Base-by-base conservation (phyloP, 805 yeast genomes). In the Suhomyces sp. region DNA sequence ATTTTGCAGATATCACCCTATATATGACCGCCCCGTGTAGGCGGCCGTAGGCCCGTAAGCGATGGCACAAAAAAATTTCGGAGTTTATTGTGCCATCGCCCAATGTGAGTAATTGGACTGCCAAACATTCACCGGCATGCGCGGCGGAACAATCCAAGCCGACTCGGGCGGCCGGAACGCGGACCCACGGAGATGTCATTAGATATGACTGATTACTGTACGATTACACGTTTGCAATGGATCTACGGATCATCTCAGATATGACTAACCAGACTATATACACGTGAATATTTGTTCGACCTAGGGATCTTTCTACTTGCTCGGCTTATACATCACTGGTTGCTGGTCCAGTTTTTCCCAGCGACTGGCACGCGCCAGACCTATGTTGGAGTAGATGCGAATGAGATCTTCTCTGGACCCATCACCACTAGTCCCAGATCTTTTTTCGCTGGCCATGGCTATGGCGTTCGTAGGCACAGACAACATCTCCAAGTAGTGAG, bases 381-480 rank as follows among this genome's bases (percentile, higher is more conserved):
- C 74, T 9, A 69, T 63, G 25, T 58, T 60, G 6, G 68, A 60
- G 51, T 62, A 68, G 31, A 57, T 45, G 37, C 67, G 59, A 51
- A 67, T 52, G n/a, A 55, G 46, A 25, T 57, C 58, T 13, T 46
- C 51, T 15, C 53, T 43, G 27, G 50, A 19, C 37, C 25, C 29
- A 15, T 27, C 40, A 22, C 35, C 31, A 24, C 27, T 51, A 7
- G 25, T 27, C 31, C 12, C 27, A 10, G 21, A 13, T 21, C 27
- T 46, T 19, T 40, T 40, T 20, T 40, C 44, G 27, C 19, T 37
- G 13, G 41, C 47, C 33, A 37, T 43, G 15, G 48, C 31, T 3
- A 49, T 49, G 12, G 55, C 40, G 21, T 49, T 49, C 2, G 47
- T 43, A 10, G 48, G 46, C 24, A 49, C 50, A 33, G 52, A 46